These are phyloP conservation scores for Pouteria campechiana DNA, from an alignment of 179 eudicot species.

Conservation along the genomic window DNA sequence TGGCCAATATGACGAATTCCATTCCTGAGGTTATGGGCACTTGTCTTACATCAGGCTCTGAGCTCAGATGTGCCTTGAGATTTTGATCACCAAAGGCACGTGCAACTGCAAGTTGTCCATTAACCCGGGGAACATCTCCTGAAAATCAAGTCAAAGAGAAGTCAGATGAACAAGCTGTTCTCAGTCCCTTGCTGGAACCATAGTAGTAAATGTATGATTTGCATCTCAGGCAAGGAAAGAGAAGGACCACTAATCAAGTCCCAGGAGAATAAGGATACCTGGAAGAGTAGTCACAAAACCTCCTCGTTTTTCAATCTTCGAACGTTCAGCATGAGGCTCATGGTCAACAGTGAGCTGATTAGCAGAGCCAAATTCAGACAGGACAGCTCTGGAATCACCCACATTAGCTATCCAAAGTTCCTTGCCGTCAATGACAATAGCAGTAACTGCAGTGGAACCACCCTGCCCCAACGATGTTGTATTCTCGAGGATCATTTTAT, in stretches of 20 bases:
- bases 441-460: conserved; percentile 85
- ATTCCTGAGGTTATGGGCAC: conserved; percentile 35
- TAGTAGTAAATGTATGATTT: no score
- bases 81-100: conserved; percentile 83
- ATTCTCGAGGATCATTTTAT: conserved; percentile 42
- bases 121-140: conserved; percentile 82
- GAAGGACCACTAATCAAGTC: no score
- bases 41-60: conserved; percentile 52
- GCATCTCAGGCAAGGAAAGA: no score
- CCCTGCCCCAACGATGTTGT: conserved; percentile 49
- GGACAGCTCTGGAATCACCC: conserved; percentile 78
- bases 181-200: no score
- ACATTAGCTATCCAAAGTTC: conserved; percentile 64
- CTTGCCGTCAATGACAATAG: conserved; percentile 56
- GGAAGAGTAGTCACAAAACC: conserved; percentile 71
- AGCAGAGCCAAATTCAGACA: conserved; percentile 49
- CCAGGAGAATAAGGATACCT: conserved; percentile 32
- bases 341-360: conserved; percentile 62
- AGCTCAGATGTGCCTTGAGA: conserved; percentile 66
- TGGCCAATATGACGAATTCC: conserved; percentile 53
- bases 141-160: conserved; percentile 4
- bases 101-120: conserved; percentile 80
- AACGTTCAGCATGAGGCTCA: conserved; percentile 55
- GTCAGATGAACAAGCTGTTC: no score
- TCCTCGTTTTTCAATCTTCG: conserved; percentile 53